These are phyloP conservation scores for Pterocarpus macrocarpus DNA, from an alignment of 306 rosid genomes.

Conservation along the genomic window DNA sequence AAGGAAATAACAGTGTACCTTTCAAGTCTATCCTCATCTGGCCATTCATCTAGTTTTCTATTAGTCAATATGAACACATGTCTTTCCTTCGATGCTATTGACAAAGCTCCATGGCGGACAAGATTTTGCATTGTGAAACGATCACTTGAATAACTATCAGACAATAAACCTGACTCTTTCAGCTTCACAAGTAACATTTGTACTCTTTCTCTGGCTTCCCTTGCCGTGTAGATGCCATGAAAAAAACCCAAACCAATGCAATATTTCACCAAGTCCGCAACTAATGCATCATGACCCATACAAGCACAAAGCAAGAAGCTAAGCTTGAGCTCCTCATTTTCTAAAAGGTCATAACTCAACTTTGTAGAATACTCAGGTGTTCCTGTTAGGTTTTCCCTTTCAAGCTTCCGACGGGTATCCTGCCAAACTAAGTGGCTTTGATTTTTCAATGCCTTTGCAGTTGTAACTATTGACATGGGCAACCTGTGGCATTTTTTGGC, in stretches of 20 bases:
- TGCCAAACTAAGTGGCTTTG: background rate
- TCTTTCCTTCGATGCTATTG: constrained; percentile 19
- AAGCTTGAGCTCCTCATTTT: constrained; percentile 29
- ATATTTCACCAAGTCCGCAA: constrained; percentile 36
- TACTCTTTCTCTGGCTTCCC: constrained; percentile 19
- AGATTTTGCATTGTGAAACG: constrained; percentile 36
- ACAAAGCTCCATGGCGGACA: constrained; percentile 32
- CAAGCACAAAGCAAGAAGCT: constrained; percentile 48
- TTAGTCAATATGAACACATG: constrained; percentile 7
- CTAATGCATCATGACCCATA: background rate
- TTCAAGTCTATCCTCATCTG: constrained; percentile 18
- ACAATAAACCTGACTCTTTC: constrained; percentile 22
- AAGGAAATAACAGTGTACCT: constrained; percentile 41
- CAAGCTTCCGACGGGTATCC: background rate
- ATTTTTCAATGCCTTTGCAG: constrained; percentile 19
- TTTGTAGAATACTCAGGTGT: constrained; percentile 14
- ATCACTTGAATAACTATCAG: constrained; percentile 26
- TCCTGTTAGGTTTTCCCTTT: background rate
- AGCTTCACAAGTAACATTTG: background rate
- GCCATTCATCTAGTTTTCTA: constrained; percentile 38
- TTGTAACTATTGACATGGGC: constrained; percentile 34
- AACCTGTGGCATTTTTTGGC: constrained; percentile 19
- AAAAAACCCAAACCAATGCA: constrained; percentile 44
- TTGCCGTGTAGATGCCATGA: background rate
- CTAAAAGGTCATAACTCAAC: constrained; percentile 47